Base-by-base conservation (phyloP, 768 basidiomycete species). In the Rhizopogon rudus region DNA sequence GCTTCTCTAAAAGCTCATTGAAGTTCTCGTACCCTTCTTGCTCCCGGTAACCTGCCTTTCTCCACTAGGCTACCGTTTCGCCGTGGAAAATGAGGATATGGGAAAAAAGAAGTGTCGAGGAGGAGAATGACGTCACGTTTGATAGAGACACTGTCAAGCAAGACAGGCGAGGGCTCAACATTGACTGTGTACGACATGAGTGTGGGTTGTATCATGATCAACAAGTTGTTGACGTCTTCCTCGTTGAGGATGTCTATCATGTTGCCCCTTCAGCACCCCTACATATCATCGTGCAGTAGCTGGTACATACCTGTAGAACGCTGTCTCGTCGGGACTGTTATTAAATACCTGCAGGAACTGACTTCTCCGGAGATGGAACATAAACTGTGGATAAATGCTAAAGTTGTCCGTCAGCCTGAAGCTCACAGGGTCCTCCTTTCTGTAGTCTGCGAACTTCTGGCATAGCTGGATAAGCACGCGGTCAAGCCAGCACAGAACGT, bases 41-140 rank as follows among this genome's bases (percentile, higher is more conserved):
- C 0, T 99, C 95, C 65, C 98, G 97, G 66, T 98, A 99, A 0
- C 94, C 95, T 10, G 92, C 91, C 72, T 98, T 98, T 50, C 96
- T 83, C 97, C 97, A 99, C 69, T 94, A 89, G 0, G 97, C 95
- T 46, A 99, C 81, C 20, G 93, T 91, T 70, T 96, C 93, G 20
- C 97, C 97, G 67, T 99, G 97, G 88, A 97, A 98, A 71, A 99
- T 98, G 64, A 98, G 87, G 62, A 98, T 96, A 68, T 99, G 96
- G 93, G n/a, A n/a, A 99, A 98, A 82, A 96, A 99, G 2, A 20
- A 2, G 96, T 98, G 66, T 99, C 97, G 10, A 99, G 82, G 10
- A 99, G 82, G 31, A 99, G 85, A 65, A 99, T 87, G 58, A 95
- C 93, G 65, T 98, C 97, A 43, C 90, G 90, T 71, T 96, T 94